Base-by-base conservation (phyloP, 1,139 yeast species). In the Candida albicans region DNA sequence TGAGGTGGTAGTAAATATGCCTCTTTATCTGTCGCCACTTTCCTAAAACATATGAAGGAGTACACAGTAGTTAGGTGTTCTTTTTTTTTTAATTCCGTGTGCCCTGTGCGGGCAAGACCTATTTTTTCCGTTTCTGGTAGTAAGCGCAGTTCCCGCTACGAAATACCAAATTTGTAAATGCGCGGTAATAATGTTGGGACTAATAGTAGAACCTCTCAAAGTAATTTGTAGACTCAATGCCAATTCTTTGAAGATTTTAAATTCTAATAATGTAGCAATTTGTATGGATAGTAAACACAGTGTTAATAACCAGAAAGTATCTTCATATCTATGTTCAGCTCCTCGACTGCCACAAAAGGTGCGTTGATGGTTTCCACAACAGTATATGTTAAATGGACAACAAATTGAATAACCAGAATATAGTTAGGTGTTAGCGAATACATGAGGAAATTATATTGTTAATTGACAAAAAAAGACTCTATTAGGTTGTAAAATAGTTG, bases 321-420 rank as follows among this genome's bases (percentile, higher is more conserved):
- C 12, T 18, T 37, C n/a, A 30, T 28, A 7, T 37, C 24, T 8
- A 37, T 31, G 2, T 31, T 32, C n/a, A 30, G 30, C 1, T 37
- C 35, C 25, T 18, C 30, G 3, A 31, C 15, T 22, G 32, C 31
- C 11, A 37, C 30, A 13, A 37, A 37, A 9, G 40, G 40, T 24
- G 35, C 31, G 26, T 37, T 37, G 10, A 37, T 37, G 9, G 31
- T 29, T 10, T 37, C 40, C 14, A 31, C 35, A 9, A 37, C 25
- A 13, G 40, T 37, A 25, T 37, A 37, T 10, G 31, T 25, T 8
- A 37, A 11, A 2, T 30, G 31, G 7, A 37, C 35, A 31, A 32
- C 32, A 25, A 37, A 31, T 37, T 37, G 35, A 15, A 37, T 32
- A 14, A 32, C 40, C 14, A 30, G 25, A 25, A 31, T 29, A 22